Base-by-base conservation (phyloP, 306 rosid genomes). In the Castanea sativa region DNA sequence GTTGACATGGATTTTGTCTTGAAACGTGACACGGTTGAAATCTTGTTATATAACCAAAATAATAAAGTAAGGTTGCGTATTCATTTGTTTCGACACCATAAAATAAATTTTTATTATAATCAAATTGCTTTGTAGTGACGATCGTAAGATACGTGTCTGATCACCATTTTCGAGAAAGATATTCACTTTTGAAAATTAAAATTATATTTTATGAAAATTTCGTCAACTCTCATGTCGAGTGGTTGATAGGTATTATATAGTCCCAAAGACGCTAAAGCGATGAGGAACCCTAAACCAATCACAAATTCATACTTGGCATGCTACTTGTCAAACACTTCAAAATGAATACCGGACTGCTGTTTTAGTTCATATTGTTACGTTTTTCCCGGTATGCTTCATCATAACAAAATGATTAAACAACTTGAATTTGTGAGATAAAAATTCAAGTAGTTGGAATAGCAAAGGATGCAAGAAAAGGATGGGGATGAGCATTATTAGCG, bases 281-380 rank as follows among this genome's bases (percentile, higher is more conserved):
- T 29, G 73, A 80, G 83, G 73, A 86, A 78, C 80, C 79, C 83
- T 75, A 73, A 77, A 70, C 69, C 7, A 70, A 55, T 78, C 69
- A 32, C 69, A 78, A 16, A 79, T 71, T 85, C 81, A 68, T 83
- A 70, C 73, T 74, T 78, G 72, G 53, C 71, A 61, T 75, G 77
- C 79, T 84, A 87, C 94, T 90, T 88, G 91, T 87, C 75, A 82
- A 73, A 29, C 92, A 92, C 90, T 90, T 90, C 91, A 87, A 71
- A 78, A 71, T 85, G 83, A 76, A 73, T 79, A 82, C 8, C 49
- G 25, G 14, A 57, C 53, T 51, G 27, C 20, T 81, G 69, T 61
- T 67, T 7, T 69, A 74, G 71, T 64, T 21, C 61, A 32, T 25
- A 5, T 81, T 20, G 73, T 49, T 55, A 16, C 12, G 53, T 51